Conservation (phyloP, 331 rosid species). For the Pyrus hybrid region DNA sequence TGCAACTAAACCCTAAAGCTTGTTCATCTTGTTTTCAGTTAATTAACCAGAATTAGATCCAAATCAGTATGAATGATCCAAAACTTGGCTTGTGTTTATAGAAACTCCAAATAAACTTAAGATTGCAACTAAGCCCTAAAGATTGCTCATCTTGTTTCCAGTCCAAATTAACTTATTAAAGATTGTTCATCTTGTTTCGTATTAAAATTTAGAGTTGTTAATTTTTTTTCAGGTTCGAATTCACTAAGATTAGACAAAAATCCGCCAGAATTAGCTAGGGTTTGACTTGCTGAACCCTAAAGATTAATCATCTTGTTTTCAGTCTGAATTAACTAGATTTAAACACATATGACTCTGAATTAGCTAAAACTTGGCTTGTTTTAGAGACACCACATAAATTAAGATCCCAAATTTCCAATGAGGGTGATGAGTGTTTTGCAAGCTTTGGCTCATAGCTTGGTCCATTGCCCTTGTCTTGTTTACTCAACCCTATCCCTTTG, state of each 20-base stretch:
- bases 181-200: neutral
- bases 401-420: neutral
- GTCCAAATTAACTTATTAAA: neutral
- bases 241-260: neutral
- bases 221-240: too few relatives aligned
- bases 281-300: neutral
- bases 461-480: constrained; percentile 25
- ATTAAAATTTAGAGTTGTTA: too few relatives aligned
- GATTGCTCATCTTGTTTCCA: neutral
- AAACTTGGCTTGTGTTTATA: too few relatives aligned
- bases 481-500: constrained; percentile 2
- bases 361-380: neutral
- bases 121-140: neutral
- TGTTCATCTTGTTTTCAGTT: too few relatives aligned
- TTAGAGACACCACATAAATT: neutral
- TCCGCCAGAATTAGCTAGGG: neutral
- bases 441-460: constrained; percentile 21
- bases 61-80: too few relatives aligned
- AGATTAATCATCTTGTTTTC: too few relatives aligned
- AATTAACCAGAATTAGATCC: too few relatives aligned
- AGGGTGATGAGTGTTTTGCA: constrained; percentile 5
- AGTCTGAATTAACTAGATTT: too few relatives aligned
- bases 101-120: too few relatives aligned
- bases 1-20: too few relatives aligned
- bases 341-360: too few relatives aligned